Evolutionary conservation across 352 stramenopile species (phyloP).

Genomic region (Pythium insidiosum): DNA sequence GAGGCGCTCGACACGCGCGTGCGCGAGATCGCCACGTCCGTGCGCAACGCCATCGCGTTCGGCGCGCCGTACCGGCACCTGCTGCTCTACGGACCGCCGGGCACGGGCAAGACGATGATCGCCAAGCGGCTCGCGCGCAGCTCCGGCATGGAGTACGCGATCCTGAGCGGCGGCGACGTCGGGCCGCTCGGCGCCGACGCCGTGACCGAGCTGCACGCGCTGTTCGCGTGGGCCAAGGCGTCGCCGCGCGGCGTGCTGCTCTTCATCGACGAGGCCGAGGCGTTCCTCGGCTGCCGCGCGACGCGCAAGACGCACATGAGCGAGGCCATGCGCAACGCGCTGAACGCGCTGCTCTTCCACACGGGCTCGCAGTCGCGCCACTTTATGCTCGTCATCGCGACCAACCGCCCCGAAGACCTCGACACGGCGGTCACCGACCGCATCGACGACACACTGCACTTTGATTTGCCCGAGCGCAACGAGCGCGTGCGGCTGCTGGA

Average conservation of each 20-base stretch:
- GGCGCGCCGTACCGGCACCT: constrained; percentile 74
- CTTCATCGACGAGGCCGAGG: constrained; percentile 86
- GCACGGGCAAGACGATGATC: constrained; percentile 87
- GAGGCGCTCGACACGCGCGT: constrained; percentile 47
- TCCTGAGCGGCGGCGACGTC: constrained; percentile 81
- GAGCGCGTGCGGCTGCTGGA: constrained; percentile 55
- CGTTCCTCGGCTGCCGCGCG: constrained; percentile 66
- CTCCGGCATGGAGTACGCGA: constrained; percentile 75
- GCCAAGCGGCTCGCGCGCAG: constrained; percentile 62
- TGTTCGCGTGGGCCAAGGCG: constrained; percentile 77
- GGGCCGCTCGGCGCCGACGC: constrained; percentile 66
- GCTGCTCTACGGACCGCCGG: constrained; percentile 76
- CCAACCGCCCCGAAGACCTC: constrained; percentile 75
- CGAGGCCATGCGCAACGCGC: constrained; percentile 70
- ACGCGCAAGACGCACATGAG: constrained; percentile 79
- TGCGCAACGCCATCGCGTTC: constrained; percentile 48
- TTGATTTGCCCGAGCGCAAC: constrained; percentile 54
- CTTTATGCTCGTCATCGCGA: constrained; percentile 81
- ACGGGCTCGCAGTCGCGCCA: constrained; percentile 62
- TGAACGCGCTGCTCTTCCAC: constrained; percentile 82
- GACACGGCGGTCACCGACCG: constrained; percentile 71
- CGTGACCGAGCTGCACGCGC: constrained; percentile 70
- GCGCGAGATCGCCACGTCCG: constrained; percentile 52
- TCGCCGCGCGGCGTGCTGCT: constrained; percentile 72
- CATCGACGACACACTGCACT: constrained; percentile 80